Conservation (phyloP, 2,329 filamentous ascomycete genomes). For the Pochonia chlamydosporia region DNA sequence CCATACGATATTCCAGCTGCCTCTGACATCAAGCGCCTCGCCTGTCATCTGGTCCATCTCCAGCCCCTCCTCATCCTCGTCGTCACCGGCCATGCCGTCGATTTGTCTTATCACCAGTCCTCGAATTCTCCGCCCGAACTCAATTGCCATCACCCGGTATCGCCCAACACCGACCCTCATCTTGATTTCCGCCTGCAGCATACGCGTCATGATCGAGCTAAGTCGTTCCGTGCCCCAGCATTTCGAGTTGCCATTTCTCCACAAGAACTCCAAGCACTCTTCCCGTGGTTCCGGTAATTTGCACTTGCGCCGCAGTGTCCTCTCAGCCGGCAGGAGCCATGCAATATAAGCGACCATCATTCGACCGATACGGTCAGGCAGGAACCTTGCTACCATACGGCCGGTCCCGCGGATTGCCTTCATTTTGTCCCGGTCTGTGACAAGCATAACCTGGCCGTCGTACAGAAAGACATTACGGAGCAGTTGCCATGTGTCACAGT, state of each 20-base stretch:
- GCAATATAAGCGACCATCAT: constrained; percentile 10
- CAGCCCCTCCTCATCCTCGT: constrained; percentile 3
- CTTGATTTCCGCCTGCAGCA: background rate
- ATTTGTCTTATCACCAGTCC: constrained; percentile 2
- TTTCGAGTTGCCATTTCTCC: background rate
- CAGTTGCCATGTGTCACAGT: constrained; percentile 9
- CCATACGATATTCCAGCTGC: constrained; percentile 9
- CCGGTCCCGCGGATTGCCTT: constrained; percentile 6
- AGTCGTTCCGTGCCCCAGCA: background rate
- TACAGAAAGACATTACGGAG: constrained; percentile 8
- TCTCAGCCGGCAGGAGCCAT: background rate
- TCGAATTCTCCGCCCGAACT: background rate
- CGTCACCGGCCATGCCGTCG: background rate
- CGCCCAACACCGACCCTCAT: constrained; percentile 3
- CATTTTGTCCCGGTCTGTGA: constrained; percentile 11
- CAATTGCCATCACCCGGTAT: constrained; percentile 5
- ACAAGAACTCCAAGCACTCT: background rate
- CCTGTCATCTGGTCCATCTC: constrained; percentile 4
- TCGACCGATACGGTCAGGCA: constrained; percentile 1
- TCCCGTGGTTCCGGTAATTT: constrained; percentile 1
- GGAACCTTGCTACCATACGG: constrained; percentile 9
- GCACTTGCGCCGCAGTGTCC: background rate
- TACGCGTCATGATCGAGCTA: background rate
- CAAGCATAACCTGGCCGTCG: constrained; percentile 8
- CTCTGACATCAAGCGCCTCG: constrained; percentile 1